Evolutionary conservation across 768 basidiomycete genomes (phyloP).

Genomic region (Boletellus ananas): DNA sequence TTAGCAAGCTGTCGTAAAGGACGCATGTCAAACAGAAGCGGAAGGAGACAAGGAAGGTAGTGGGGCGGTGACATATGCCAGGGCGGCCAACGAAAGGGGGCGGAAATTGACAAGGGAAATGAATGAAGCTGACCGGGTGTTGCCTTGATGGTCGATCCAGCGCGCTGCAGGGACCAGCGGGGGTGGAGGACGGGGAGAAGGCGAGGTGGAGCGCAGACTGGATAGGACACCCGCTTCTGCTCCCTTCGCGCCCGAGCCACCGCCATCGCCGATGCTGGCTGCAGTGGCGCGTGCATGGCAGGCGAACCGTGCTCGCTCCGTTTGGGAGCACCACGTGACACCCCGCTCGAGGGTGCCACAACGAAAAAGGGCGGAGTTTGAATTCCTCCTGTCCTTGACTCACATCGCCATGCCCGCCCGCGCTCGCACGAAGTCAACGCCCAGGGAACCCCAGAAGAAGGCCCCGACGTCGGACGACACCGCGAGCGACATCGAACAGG

Average conservation of each 20-base stretch:
- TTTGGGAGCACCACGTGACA: constrained; percentile 17
- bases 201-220: too few relatives aligned
- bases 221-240: not conserved
- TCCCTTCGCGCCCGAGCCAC: not conserved
- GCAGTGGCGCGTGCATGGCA: constrained; percentile 2
- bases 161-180: too few relatives aligned
- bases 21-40: constrained; percentile 10
- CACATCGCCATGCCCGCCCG: constrained; percentile 42
- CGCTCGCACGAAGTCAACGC: constrained; percentile 39
- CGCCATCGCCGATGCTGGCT: not conserved
- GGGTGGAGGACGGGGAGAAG: too few relatives aligned
- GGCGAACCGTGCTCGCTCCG: constrained; percentile 4
- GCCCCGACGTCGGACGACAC: constrained; percentile 12
- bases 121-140: constrained; percentile 23
- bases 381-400: constrained; percentile 27
- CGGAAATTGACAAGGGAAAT: constrained; percentile 19
- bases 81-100: constrained; percentile 5
- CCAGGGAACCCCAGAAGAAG: constrained; percentile 22
- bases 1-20: constrained; percentile 13
- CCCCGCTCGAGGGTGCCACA: constrained; percentile 20
- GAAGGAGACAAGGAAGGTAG: constrained; percentile 6
- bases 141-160: constrained; percentile 22
- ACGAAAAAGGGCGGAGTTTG: constrained; percentile 28
- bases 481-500: constrained; percentile 29
- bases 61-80: not conserved